phyloP scores from a whole-genome alignment of 371 early-diverging fungal species.

The Rhizopus sp. region DNA sequence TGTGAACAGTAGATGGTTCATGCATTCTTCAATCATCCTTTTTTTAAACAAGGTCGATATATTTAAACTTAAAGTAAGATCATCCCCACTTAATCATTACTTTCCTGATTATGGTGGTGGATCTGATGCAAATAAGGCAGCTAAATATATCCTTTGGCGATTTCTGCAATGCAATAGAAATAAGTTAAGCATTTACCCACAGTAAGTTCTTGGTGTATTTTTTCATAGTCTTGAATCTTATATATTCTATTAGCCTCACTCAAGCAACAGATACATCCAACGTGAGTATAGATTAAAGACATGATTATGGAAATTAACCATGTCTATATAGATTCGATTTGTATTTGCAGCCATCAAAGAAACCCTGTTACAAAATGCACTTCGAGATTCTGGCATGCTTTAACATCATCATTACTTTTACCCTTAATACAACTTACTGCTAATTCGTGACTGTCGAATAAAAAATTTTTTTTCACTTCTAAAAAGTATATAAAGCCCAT shows the following conservation, averaged over 20 bases:
- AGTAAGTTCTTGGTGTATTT: constrained; percentile 65
- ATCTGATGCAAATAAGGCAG: constrained; percentile 61
- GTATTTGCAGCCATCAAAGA: constrained; percentile 82
- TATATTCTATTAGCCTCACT: constrained; percentile 70
- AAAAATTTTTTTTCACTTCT: not conserved
- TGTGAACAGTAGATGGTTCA: constrained; percentile 73
- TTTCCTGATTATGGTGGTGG: constrained; percentile 65
- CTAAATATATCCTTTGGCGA: constrained; percentile 78
- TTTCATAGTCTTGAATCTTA: constrained; percentile 70
- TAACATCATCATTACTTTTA: constrained; percentile 23
- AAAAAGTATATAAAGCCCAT: constrained; percentile 24
- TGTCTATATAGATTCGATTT: constrained; percentile 47
- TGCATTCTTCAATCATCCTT: constrained; percentile 74
- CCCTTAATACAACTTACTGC: not conserved
- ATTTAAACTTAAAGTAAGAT: constrained; percentile 68
- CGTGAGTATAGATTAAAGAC: constrained; percentile 44
- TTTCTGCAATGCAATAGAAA: constrained; percentile 77
- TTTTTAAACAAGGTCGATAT: constrained; percentile 86
- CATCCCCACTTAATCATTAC: constrained; percentile 58
- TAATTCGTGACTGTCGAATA: constrained; percentile 1
- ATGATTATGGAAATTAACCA: not conserved
- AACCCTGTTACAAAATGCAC: constrained; percentile 71
- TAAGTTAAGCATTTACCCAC: constrained; percentile 77
- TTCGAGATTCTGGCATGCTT: constrained; percentile 69
- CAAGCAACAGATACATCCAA: constrained; percentile 83